Percentiles rank a stretch among this genome's conserved stretches.
phyloP scores from a whole-genome alignment of 1,139 yeast genomes.

The Torulaspora pretoriensis region DNA sequence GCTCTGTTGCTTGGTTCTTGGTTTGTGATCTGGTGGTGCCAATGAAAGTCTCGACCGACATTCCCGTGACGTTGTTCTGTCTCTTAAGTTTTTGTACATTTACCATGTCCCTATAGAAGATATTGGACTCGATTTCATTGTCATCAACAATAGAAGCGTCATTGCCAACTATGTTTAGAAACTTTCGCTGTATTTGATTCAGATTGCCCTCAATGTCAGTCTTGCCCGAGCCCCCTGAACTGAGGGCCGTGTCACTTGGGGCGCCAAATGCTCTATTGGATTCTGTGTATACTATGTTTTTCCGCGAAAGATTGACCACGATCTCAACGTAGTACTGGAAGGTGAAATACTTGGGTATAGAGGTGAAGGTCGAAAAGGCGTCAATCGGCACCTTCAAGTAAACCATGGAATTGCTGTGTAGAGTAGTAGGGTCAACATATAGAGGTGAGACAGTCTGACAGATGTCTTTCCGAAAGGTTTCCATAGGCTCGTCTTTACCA shows the following conservation, averaged over 20 bases:
- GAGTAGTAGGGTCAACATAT: constrained; percentile 66
- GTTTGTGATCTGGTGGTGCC: constrained; percentile 58
- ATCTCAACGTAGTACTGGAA: constrained; percentile 86
- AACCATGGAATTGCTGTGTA: constrained; percentile 56
- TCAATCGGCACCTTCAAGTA: constrained; percentile 75
- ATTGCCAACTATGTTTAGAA: constrained; percentile 16
- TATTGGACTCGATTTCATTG: constrained; percentile 23
- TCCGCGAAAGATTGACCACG: constrained; percentile 60
- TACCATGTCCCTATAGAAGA: constrained; percentile 44
- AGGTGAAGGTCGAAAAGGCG: constrained; percentile 77
- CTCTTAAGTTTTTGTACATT: constrained; percentile 76
- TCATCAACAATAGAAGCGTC: constrained; percentile 12
- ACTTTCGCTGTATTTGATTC: constrained; percentile 18
- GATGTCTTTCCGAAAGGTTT: constrained; percentile 79
- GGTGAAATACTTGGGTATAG: constrained; percentile 61
- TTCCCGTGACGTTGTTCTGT: constrained; percentile 68
- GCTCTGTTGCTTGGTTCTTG: constrained; percentile 3
- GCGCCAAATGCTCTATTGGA: constrained; percentile 29
- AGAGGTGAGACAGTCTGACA: constrained; percentile 75
- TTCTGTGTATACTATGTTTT: constrained; percentile 37
- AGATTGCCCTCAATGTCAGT: constrained; percentile 15
- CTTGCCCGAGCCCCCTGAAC: neutral
- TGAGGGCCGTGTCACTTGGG: constrained; percentile 12
- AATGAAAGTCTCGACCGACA: constrained; percentile 72
- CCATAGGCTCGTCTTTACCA: constrained; percentile 53